A percentile compares a stretch with the other conserved stretches of the same genome.
These are phyloP conservation scores for Penicillium tannophilum DNA, from an alignment of 495 filamentous ascomycete species.

Conservation along the genomic window DNA sequence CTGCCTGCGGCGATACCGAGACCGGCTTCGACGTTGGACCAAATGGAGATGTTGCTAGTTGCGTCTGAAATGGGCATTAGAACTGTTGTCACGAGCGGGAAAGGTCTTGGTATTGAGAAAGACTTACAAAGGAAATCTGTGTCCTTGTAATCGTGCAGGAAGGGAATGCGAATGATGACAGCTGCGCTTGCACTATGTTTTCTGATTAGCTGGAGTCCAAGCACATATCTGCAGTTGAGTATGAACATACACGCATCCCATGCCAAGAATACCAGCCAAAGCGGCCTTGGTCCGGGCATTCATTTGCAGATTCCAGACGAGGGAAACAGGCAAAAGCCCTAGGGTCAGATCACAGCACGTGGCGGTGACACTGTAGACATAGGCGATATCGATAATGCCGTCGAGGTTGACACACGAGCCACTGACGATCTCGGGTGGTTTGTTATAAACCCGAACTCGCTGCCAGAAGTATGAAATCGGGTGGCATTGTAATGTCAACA, in stretches of 20 bases:
- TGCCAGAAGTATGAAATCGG: conserved; percentile 47
- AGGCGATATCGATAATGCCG: conserved; percentile 36
- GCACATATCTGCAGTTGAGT: not conserved
- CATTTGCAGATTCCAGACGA: conserved; percentile 46
- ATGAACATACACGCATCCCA: conserved; percentile 43
- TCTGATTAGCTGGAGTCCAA: not conserved
- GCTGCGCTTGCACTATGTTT: conserved; percentile 36
- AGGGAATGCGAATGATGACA: conserved; percentile 42
- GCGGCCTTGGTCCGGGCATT: conserved; percentile 37
- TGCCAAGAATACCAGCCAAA: conserved; percentile 40
- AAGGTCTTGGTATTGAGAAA: not conserved
- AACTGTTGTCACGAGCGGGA: conserved; percentile 14
- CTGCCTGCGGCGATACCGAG: conserved; percentile 50
- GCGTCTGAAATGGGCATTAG: conserved; percentile 29
- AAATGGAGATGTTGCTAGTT: conserved; percentile 47
- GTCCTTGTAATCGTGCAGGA: conserved; percentile 22
- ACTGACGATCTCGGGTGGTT: conserved; percentile 8
- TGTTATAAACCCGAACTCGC: conserved; percentile 14
- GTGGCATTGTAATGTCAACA: conserved; percentile 45
- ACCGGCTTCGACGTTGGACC: conserved; percentile 50
- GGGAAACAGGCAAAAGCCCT: conserved; percentile 37
- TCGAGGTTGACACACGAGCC: conserved; percentile 39
- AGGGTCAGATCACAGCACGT: conserved; percentile 43
- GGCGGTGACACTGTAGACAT: conserved; percentile 46
- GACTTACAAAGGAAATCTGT: conserved; percentile 21